Evolutionary conservation across 2,329 filamentous ascomycete species (phyloP), one percentile per base, ranked within the genome.

Genomic region (Ophiostoma perfectum): DNA sequence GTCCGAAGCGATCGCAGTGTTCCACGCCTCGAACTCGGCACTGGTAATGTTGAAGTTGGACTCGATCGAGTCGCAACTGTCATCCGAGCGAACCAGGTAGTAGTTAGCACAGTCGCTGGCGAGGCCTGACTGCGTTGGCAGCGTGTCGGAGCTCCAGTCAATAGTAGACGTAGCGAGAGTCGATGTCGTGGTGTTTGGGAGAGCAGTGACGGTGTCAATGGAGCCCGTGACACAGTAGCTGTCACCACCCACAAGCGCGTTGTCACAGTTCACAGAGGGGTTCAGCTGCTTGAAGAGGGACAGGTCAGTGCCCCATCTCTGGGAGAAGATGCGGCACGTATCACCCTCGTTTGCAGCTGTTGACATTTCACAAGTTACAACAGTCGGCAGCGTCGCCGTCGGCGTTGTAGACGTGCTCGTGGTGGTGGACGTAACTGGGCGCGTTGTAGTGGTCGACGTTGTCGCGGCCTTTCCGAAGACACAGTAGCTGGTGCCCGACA

Each of bases 201-300:
- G 49, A 27, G 49, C 49, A 7, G 49, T 55, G 49, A 55, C 49
- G 3, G 49, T 55, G 5, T 14, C 18, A 27, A 55, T 18, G 49
- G 49, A 27, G n/a, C 49, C 49, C 9, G 49, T 55, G 18, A 55
- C 12, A 5, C 49, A 55, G 49, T 55, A 55, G 49, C n/a, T 55
- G 49, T 55, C 49, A 11, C 49, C 49, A 55, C 49, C 49, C 1
- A 55, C 49, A 3, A 55, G 49, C 7, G 49, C n/a, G 9, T 55
- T 18, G 5, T 27, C 18, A 18, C 49, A 55, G 49, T 55, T 4
- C n/a, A 55, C 49, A 12, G 49, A 55, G 1, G 49, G 49, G n/a
- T 55, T 55, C 49, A 55, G n/a, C 18, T 27, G 49, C 49, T 55
- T 55, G 49, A 55, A 55, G 49, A 55, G 11, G 18, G 49, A 55